Conservation (phyloP, 2,329 filamentous ascomycete species). For the Uncinocarpus reesii region DNA sequence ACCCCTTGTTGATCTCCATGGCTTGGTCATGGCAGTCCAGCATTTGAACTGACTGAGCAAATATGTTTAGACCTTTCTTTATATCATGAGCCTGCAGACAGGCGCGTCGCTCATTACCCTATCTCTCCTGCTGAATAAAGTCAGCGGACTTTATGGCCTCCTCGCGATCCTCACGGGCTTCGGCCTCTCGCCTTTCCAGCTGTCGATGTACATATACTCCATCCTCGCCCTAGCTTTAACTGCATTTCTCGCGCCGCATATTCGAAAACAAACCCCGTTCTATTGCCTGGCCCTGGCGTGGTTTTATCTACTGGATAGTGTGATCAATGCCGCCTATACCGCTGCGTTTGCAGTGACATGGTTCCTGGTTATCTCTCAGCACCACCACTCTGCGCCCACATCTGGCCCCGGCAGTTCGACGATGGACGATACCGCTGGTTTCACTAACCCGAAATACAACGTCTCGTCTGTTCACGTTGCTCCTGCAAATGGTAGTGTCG, state of each 20-base stretch:
- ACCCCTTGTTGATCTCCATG: not conserved
- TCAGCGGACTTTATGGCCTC: constrained; percentile 80
- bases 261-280: constrained; percentile 66
- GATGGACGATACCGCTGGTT: constrained; percentile 54
- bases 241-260: constrained; percentile 63
- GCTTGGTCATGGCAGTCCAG: not conserved
- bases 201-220: constrained; percentile 87
- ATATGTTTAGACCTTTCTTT: constrained; percentile 62
- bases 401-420: constrained; percentile 44
- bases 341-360: constrained; percentile 70
- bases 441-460: constrained; percentile 54
- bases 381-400: constrained; percentile 39
- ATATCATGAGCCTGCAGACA: constrained; percentile 74
- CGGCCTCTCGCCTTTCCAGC: constrained; percentile 67
- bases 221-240: constrained; percentile 58
- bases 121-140: constrained; percentile 80
- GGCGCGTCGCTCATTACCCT: constrained; percentile 77
- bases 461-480: constrained; percentile 49
- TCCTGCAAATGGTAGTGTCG: constrained; percentile 46
- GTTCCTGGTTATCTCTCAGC: constrained; percentile 64
- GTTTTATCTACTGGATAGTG: constrained; percentile 71
- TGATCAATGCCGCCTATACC: constrained; percentile 74
- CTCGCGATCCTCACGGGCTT: constrained; percentile 83
- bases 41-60: constrained; percentile 7
- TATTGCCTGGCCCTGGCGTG: constrained; percentile 73